Evolutionary conservation across 164 flowering plant species (phyloP).

Genomic region (Stephania yunnanensis): DNA sequence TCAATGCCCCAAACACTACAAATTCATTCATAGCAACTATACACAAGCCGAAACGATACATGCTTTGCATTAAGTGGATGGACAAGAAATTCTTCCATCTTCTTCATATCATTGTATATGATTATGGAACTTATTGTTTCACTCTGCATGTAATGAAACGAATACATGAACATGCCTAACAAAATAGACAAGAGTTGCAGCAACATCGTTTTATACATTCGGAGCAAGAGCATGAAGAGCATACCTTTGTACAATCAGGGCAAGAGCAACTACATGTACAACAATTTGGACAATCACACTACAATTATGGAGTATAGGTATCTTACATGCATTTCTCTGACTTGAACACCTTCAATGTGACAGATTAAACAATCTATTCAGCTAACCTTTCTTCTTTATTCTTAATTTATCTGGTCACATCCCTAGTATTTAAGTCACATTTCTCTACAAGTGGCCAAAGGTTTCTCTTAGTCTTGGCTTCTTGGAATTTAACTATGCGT

Average conservation of each 20-base stretch:
- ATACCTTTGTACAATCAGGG: slow-evolving; percentile 30
- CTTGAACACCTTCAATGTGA: background rate
- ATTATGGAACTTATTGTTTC: background rate
- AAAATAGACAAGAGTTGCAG: slow-evolving; percentile 43
- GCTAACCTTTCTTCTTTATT: background rate
- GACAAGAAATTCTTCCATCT: background rate
- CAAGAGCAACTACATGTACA: slow-evolving; percentile 27
- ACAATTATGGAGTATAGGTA: background rate
- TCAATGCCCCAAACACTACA: too few species aligned
- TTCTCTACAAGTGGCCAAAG: background rate
- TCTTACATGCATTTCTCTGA: background rate
- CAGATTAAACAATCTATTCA: background rate
- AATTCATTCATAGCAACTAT: too few species aligned
- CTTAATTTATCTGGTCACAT: background rate
- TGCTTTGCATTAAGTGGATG: too few species aligned
- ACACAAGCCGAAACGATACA: too few species aligned
- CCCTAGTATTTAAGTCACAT: background rate
- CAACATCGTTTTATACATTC: slow-evolving; percentile 41
- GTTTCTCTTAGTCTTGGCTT: background rate
- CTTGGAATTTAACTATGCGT: background rate
- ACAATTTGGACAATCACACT: slow-evolving; percentile 25
- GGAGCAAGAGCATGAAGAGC: slow-evolving; percentile 19
- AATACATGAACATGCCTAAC: slow-evolving; percentile 1
- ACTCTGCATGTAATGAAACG: background rate
- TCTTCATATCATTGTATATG: background rate